Conservation (phyloP, 352 stramenopile genomes). For the Phytophthora nicotianae region DNA sequence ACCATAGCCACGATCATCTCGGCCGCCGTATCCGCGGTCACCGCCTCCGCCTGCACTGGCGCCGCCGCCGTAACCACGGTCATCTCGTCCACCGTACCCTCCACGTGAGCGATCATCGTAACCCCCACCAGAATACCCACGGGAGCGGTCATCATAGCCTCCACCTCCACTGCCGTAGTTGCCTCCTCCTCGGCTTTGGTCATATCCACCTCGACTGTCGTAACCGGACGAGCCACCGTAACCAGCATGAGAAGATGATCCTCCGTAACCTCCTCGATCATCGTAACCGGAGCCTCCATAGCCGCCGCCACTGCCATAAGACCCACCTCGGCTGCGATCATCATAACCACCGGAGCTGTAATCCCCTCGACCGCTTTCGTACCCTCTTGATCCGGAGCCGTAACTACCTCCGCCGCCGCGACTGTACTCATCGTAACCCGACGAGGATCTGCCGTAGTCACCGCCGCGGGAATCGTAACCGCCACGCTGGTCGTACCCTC, state of each 20-base stretch:
- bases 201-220: constrained; percentile 38
- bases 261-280: constrained; percentile 23
- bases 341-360: constrained; percentile 35
- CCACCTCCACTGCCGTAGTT: constrained; percentile 14
- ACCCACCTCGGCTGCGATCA: constrained; percentile 11
- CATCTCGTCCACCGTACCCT: constrained; percentile 23
- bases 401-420: constrained; percentile 27
- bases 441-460: constrained; percentile 29
- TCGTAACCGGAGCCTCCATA: constrained; percentile 16
- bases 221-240: constrained; percentile 26
- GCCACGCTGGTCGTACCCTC: constrained; percentile 39
- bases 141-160: constrained; percentile 35
- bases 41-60: constrained; percentile 3
- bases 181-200: constrained; percentile 18
- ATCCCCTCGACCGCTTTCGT: constrained; percentile 24
- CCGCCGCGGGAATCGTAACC: constrained; percentile 7
- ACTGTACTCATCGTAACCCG: constrained; percentile 35
- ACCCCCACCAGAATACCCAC: constrained; percentile 23
- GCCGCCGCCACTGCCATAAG: constrained; percentile 18
- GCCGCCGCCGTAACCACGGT: constrained; percentile 20
- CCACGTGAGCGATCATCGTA: constrained; percentile 28
- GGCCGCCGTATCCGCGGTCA: constrained; percentile 5
- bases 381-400: constrained; percentile 21
- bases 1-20: constrained; percentile 17
- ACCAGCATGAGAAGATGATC: constrained; percentile 11